Percentiles rank a stretch among this genome's conserved stretches.
Evolutionary conservation across 768 basidiomycete genomes (phyloP).

Genomic region (Hericium alpestre): DNA sequence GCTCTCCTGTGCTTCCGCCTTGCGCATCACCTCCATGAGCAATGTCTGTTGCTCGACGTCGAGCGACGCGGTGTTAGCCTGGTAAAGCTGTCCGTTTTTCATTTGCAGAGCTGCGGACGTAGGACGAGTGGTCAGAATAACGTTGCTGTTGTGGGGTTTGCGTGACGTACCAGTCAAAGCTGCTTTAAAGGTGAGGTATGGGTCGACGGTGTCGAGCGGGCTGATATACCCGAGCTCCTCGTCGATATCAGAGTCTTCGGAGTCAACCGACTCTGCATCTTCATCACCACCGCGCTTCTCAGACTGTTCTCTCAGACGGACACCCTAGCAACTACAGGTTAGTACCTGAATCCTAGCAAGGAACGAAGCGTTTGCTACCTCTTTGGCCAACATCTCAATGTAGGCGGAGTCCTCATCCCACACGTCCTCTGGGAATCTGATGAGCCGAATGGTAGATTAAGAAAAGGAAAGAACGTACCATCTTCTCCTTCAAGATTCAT

Average conservation of each 20-base stretch:
- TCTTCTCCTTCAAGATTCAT: background rate
- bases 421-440: conserved; percentile 52
- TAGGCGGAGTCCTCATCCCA: conserved; percentile 88
- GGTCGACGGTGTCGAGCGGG: conserved; percentile 69
- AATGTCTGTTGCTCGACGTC: conserved; percentile 67
- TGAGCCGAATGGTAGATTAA: background rate
- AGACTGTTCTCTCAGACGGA: conserved; percentile 57
- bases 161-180: conserved; percentile 56
- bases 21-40: conserved; percentile 76
- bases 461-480: background rate
- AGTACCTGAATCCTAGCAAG: background rate
- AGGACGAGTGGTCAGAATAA: background rate
- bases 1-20: conserved; percentile 1
- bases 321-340: conserved; percentile 34
- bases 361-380: conserved; percentile 34
- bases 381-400: conserved; percentile 74
- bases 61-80: conserved; percentile 61
- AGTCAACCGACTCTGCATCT: conserved; percentile 23
- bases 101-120: conserved; percentile 57
- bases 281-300: conserved; percentile 29
- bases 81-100: conserved; percentile 58
- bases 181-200: conserved; percentile 68
- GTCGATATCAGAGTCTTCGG: conserved; percentile 49
- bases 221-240: conserved; percentile 85
- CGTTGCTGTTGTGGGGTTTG: no score